phyloP scores from a whole-genome alignment of 495 filamentous ascomycete species.

The Trichoderma reesei region DNA sequence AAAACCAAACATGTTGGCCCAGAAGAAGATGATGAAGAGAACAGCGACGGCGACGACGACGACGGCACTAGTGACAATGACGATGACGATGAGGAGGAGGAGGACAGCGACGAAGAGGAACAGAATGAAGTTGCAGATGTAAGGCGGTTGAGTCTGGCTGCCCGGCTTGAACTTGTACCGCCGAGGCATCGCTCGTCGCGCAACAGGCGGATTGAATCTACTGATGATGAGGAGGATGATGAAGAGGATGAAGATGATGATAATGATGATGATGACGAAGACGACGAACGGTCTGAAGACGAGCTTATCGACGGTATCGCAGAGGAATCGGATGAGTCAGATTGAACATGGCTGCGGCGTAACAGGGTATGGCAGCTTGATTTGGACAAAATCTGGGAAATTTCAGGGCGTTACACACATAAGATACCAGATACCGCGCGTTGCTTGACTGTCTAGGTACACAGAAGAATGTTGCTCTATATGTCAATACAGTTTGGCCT shows the following conservation, averaged over 20 bases:
- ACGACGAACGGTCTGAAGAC: neutral
- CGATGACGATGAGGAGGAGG: neutral
- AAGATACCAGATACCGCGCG: no score
- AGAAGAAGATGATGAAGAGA: neutral
- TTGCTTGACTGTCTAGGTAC: no score
- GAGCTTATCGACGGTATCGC: conserved; percentile 7
- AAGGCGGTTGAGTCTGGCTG: neutral
- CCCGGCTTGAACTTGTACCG: neutral
- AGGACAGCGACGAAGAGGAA: neutral
- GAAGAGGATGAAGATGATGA: neutral
- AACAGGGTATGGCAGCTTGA: neutral
- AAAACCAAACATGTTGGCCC: neutral
- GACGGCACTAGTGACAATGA: neutral
- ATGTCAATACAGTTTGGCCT: neutral
- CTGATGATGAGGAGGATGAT: neutral
- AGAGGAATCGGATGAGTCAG: neutral
- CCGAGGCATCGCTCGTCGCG: neutral
- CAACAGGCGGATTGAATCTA: neutral
- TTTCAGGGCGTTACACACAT: neutral
- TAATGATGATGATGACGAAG: neutral
- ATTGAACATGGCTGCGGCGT: neutral
- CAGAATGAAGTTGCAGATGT: neutral
- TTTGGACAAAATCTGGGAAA: neutral
- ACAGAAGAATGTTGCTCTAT: no score
- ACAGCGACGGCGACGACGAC: neutral